Base-by-base conservation (phyloP, 106 monocot species). In the Apostasia ramifera region DNA sequence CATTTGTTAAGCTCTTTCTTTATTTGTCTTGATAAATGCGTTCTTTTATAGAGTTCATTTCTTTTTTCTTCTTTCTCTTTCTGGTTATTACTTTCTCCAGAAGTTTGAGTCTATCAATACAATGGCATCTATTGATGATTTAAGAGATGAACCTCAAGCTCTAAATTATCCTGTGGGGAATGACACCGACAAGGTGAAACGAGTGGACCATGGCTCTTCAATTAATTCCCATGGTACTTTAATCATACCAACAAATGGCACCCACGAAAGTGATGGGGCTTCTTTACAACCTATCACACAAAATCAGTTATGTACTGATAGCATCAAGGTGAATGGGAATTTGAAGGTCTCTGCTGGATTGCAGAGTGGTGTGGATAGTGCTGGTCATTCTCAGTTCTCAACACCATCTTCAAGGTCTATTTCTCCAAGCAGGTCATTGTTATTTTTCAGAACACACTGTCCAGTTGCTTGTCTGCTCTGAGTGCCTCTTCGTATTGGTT, bases 401-500 rank as follows among this genome's bases (percentile, higher is more conserved):
- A 58, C 71, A 43, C 92, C 89, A 64, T 92, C 84, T 41, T 92
- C 95, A 15, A 83, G 82, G 68, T 87, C 92, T 40, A n/a, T 92
- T 13, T 89, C 92, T 81, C 95, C 95, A 58, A 83, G 56, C 76
- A 87, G 84, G 95, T 92, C 65, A 26, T 47, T 65, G 47, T 48
- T 26, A 5, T 8, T 4, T 63, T 45, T 42, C 2, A 61, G 8
- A n/a, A 8, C 13, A 45, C 50, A 50, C 0, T 44, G 13, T 5
- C 1, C 45, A 38, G 8, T 65, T 65, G 1, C 26, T 65, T 48
- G 48, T 65, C 48, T 65, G 47, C 7, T 49, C 6, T 65, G 2
- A 65, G 8, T 14, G 11, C 65, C 26, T 48, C 2, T 13, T 48
- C 48, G 12, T 13, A 47, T 65, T 42, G 26, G 26, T 65, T n/a